Evolutionary conservation across 352 stramenopile species (phyloP).

Genomic region (Phytophthora megakarya): DNA sequence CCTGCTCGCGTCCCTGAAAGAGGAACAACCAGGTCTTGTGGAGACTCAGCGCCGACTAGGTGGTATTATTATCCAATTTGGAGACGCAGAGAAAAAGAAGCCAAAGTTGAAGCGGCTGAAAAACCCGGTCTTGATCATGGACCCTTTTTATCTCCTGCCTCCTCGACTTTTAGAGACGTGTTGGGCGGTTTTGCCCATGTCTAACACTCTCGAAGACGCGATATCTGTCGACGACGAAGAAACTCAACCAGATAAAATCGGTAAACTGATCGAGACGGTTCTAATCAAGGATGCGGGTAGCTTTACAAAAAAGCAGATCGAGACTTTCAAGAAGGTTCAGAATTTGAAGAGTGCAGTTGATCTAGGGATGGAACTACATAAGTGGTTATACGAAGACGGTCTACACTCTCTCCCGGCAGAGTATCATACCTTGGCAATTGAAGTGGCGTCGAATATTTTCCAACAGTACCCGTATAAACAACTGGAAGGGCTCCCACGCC

Average conservation of each 20-base stretch:
- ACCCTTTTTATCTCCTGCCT: conserved; percentile 25
- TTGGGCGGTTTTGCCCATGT: not conserved
- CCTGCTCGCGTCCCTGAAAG: too few species aligned
- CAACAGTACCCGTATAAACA: too few species aligned
- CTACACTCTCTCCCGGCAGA: too few species aligned
- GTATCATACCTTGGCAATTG: too few species aligned
- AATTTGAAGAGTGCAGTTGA: too few species aligned
- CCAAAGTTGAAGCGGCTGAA: conserved; percentile 15
- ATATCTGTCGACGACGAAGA: not conserved
- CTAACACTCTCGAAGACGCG: too few species aligned
- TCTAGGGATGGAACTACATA: too few species aligned
- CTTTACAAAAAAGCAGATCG: too few species aligned
- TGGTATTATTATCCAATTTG: conserved; percentile 8
- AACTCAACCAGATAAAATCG: not conserved
- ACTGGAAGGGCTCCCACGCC: too few species aligned
- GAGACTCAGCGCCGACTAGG: not conserved
- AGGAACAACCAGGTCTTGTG: conserved; percentile 5
- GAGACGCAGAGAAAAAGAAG: not conserved
- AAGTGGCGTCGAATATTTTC: too few species aligned
- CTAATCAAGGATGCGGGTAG: conserved; percentile 5
- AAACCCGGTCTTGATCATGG: conserved; percentile 23
- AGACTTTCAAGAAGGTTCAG: too few species aligned
- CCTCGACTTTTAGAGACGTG: conserved; percentile 17
- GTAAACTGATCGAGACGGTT: not conserved
- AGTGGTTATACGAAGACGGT: too few species aligned